Percentiles rank a stretch among this genome's conserved stretches.
phyloP scores from a whole-genome alignment of 495 filamentous ascomycete species.

The Penicillium longicatenatum region DNA sequence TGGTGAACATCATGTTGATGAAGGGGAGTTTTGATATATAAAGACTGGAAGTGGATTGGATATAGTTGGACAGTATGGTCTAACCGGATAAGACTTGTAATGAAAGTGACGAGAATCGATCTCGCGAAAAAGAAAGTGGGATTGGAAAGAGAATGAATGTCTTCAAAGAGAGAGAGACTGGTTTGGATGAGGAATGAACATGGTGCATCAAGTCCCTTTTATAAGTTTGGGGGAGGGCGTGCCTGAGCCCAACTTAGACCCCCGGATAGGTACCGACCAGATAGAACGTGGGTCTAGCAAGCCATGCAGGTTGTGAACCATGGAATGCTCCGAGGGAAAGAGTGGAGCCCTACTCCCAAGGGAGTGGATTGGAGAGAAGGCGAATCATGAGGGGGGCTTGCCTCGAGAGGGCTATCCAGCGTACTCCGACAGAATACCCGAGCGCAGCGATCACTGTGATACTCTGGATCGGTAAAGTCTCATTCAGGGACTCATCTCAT shows the following conservation, averaged over 20 bases:
- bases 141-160: constrained; percentile 13
- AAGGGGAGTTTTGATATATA: constrained; percentile 17
- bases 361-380: constrained; percentile 7
- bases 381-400: constrained; percentile 15
- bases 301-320: constrained; percentile 25
- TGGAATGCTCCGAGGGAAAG: constrained; percentile 18
- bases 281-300: constrained; percentile 20
- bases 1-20: constrained; percentile 51
- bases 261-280: constrained; percentile 25
- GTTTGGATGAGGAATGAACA: constrained; percentile 12
- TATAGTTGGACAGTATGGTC: constrained; percentile 18
- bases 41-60: constrained; percentile 17
- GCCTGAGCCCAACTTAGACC: constrained; percentile 1
- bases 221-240: constrained; percentile 18
- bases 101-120: constrained; percentile 31
- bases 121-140: constrained; percentile 23
- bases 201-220: constrained; percentile 20
- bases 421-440: too few species aligned
- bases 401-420: too few species aligned
- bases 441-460: too few species aligned
- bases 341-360: constrained; percentile 22
- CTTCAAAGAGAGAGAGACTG: constrained; percentile 19
- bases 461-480: too few species aligned
- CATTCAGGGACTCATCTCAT: too few species aligned
- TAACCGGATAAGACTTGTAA: constrained; percentile 32